Conservation (phyloP, 805 yeast genomes). For the Ogataea allantospora region DNA sequence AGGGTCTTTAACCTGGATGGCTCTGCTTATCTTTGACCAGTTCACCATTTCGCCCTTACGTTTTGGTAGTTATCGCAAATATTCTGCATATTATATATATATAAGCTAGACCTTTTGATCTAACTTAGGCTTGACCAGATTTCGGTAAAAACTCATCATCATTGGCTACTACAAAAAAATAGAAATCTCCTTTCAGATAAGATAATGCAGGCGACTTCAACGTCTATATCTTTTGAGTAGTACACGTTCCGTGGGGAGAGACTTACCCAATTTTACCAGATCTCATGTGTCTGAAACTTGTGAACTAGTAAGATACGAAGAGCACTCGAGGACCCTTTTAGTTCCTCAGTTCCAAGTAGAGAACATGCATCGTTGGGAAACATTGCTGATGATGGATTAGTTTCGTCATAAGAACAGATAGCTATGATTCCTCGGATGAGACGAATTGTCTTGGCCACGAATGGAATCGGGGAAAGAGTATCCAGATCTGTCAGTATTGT, state of each 20-base stretch:
- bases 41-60: constrained; percentile 5
- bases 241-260: too few relatives aligned
- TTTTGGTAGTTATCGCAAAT: too few relatives aligned
- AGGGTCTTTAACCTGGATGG: constrained; percentile 7
- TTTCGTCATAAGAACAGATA: background rate
- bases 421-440: background rate
- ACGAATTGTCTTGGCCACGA: background rate
- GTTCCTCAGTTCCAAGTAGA: background rate
- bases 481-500: background rate
- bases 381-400: background rate
- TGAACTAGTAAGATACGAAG: too few relatives aligned
- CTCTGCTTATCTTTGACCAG: constrained; percentile 3
- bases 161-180: too few relatives aligned
- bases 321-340: background rate
- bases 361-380: background rate
- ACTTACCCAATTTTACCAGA: too few relatives aligned
- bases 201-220: too few relatives aligned
- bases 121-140: too few relatives aligned
- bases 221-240: too few relatives aligned
- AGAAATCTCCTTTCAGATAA: too few relatives aligned
- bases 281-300: too few relatives aligned
- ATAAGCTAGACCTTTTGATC: too few relatives aligned
- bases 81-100: too few relatives aligned
- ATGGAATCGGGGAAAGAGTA: background rate
- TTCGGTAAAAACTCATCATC: background rate